These are phyloP conservation scores for Daldinia caldariorum DNA, from an alignment of 495 filamentous ascomycete species.

Conservation along the genomic window DNA sequence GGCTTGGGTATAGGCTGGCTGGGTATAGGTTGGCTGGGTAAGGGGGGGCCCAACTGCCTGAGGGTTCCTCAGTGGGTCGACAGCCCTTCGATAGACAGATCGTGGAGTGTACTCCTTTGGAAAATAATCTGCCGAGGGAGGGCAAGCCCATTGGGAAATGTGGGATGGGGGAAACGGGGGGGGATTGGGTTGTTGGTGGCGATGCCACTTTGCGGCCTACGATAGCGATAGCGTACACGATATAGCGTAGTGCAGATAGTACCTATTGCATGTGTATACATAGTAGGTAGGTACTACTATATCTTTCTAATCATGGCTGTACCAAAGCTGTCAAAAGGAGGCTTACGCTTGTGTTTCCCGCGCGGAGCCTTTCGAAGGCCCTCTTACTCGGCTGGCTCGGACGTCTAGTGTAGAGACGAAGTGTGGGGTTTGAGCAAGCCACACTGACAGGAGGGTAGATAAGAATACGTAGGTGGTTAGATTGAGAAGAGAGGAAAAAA, in stretches of 20 bases:
- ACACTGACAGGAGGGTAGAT: slow-evolving; percentile 46
- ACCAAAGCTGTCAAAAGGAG: slow-evolving; percentile 28
- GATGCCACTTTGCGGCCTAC: slow-evolving; percentile 27
- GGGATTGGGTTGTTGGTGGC: slow-evolving; percentile 19
- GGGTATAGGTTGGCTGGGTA: slow-evolving; percentile 3
- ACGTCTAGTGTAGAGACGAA: slow-evolving; percentile 24
- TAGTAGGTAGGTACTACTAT: background rate
- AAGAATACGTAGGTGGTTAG: slow-evolving; percentile 24
- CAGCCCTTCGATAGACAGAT: slow-evolving; percentile 41
- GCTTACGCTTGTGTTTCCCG: slow-evolving; percentile 32
- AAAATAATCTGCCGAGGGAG: slow-evolving; percentile 46
- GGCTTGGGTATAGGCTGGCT: slow-evolving; percentile 1
- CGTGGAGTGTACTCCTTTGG: slow-evolving; percentile 51
- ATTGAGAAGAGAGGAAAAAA: background rate
- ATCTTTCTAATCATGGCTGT: slow-evolving; percentile 24
- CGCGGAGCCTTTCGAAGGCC: slow-evolving; percentile 7
- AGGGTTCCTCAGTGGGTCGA: slow-evolving; percentile 37
- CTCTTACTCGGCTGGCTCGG: slow-evolving; percentile 37
- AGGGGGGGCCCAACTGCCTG: slow-evolving; percentile 17
- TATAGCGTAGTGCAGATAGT: no score
- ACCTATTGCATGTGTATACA: background rate
- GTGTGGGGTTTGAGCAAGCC: slow-evolving; percentile 43
- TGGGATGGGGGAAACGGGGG: slow-evolving; percentile 25
- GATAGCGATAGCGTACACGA: background rate
- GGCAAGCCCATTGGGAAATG: slow-evolving; percentile 13